Evolutionary conservation across 1,284 basidiomycete genomes (phyloP).

Genomic region (Cryptococcus floricola): DNA sequence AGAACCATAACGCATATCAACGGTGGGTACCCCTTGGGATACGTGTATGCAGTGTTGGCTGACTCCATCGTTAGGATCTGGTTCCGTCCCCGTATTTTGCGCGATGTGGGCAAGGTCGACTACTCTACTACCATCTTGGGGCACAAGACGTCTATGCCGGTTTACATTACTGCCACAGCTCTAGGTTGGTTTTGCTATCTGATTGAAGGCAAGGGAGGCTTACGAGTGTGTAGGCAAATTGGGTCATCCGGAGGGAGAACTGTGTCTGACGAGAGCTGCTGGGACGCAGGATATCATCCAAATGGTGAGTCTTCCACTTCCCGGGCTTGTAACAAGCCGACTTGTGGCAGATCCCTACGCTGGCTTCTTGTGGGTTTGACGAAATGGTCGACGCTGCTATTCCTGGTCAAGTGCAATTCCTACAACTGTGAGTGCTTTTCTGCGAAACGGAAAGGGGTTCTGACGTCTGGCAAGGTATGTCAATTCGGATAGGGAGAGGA

Average conservation of each 20-base stretch:
- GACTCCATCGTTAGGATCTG: conserved; percentile 60
- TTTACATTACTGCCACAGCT: conserved; percentile 61
- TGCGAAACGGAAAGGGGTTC: conserved; percentile 1
- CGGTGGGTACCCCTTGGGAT: conserved; percentile 51
- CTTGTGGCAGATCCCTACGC: conserved; percentile 66
- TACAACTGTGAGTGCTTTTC: conserved; percentile 61
- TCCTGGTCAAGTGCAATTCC: conserved; percentile 70
- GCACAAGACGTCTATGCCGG: conserved; percentile 65
- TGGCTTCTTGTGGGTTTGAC: conserved; percentile 85
- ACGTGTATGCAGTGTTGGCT: background rate
- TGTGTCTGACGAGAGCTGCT: conserved; percentile 79
- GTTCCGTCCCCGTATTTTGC: conserved; percentile 85
- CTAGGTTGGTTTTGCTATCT: conserved; percentile 19
- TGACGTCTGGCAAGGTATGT: conserved; percentile 60
- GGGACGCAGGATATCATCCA: conserved; percentile 76
- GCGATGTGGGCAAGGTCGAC: conserved; percentile 73
- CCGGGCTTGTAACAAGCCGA: background rate
- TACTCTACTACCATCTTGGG: conserved; percentile 77
- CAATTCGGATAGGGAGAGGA: conserved; percentile 76
- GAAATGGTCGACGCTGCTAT: conserved; percentile 76
- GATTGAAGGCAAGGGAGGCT: background rate
- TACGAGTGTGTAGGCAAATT: conserved; percentile 67
- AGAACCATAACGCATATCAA: conserved; percentile 84
- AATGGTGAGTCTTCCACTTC: conserved; percentile 59
- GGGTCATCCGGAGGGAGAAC: conserved; percentile 87